Base-by-base conservation (phyloP, 2,329 filamentous ascomycete genomes). In the Talaromyces amestolkiae region DNA sequence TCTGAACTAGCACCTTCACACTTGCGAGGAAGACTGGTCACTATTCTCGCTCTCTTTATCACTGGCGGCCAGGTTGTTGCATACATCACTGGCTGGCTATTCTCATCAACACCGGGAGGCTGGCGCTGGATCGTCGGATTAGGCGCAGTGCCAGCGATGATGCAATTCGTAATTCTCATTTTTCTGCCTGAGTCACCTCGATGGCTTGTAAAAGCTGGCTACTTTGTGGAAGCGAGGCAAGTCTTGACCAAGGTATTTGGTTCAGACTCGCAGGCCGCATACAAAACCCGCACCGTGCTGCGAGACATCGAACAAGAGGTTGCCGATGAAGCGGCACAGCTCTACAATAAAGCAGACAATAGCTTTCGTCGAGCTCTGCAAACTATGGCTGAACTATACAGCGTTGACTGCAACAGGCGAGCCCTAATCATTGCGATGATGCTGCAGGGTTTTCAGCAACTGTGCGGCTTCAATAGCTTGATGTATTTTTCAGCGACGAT, bases 81-180 rank as follows among this genome's bases (percentile, higher is more conserved):
- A 2, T 97, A 97, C 76, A 75, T 96, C 1, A 80, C 93, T 7
- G 94, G 94, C 1, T 97, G 91, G 90, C 76, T 83, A 0, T 89
- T 96, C 63, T 82, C 81, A 56, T 84, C 87, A 6, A 83, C 85
- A 8, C 66, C 70, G 8, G 85, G 84, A 13, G 92, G 90, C 1
- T 98, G 94, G 93, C 84, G 92, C 59, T 96, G 91, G 89, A 93
- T 97, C 86, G 93, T 97, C 0, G 93, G 93, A 0, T 78, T 97
- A 0, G 94, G 93, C 0, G 91, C 91, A 9, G 68, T 90, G 31
- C 94, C 94, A 0, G 93, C 93, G 0, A 76, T 86, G 0, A 64
- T 93, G 3, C 94, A 97, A 75, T 85, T 87, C 5, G 74, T 83
- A 0, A 79, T 96, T 63, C 79, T 97, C 66, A 71, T 87, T 2